Evolutionary conservation across 1,284 basidiomycete genomes (phyloP).

Genomic region (Leccinum subrobustum): DNA sequence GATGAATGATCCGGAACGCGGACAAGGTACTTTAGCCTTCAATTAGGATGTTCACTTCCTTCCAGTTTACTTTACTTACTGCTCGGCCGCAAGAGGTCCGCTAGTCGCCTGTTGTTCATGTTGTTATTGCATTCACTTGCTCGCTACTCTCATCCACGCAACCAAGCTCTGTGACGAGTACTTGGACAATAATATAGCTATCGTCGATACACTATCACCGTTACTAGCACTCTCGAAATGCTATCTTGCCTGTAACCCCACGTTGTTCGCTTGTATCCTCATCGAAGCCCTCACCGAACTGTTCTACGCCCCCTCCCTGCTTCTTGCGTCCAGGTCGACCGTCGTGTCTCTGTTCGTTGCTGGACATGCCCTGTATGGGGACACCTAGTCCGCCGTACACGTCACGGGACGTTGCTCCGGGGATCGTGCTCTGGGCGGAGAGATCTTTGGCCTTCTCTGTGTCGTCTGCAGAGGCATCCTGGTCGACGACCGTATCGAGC

Average conservation of each 20-base stretch:
- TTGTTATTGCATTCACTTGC: slow-evolving; percentile 8
- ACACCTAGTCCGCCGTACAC: slow-evolving; percentile 14
- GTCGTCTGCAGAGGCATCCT: slow-evolving; percentile 21
- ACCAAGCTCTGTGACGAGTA: background rate
- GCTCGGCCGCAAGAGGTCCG: background rate
- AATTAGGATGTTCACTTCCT: slow-evolving; percentile 6
- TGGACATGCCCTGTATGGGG: slow-evolving; percentile 27
- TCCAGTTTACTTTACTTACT: slow-evolving; percentile 6
- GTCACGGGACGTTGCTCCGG: slow-evolving; percentile 30
- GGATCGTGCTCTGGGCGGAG: slow-evolving; percentile 3
- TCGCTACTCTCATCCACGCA: slow-evolving; percentile 1
- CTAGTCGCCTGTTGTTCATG: slow-evolving; percentile 1
- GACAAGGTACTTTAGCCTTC: slow-evolving; percentile 56
- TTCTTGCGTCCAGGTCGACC: slow-evolving; percentile 27
- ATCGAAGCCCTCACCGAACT: slow-evolving; percentile 10
- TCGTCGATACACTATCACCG: background rate
- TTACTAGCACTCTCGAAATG: slow-evolving; percentile 1
- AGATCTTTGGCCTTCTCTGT: background rate
- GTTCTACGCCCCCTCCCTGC: slow-evolving; percentile 18
- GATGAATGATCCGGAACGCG: slow-evolving; percentile 79
- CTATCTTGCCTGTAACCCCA: slow-evolving; percentile 7
- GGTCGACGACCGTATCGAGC: slow-evolving; percentile 26
- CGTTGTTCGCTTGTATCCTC: slow-evolving; percentile 2
- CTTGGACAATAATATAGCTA: background rate
- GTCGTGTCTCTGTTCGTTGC: slow-evolving; percentile 28